Evolutionary conservation across 306 rosid species (phyloP).

Genomic region (Begonia masoniana): DNA sequence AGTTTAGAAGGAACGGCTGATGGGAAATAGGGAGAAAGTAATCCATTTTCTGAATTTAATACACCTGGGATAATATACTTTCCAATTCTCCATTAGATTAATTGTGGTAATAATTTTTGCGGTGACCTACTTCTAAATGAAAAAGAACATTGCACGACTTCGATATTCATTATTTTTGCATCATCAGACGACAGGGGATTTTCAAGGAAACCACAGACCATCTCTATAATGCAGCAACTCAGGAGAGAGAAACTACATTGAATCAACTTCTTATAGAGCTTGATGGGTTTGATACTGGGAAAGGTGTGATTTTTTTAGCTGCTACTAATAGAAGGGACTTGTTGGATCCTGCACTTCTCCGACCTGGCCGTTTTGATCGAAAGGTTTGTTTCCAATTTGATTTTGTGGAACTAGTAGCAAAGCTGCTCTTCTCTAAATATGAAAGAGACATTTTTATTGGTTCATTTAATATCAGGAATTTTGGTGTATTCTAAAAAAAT

Average conservation of each 20-base stretch:
- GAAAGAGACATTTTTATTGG: background rate
- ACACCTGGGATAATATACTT: too few species aligned
- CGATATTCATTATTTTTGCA: conserved; percentile 13
- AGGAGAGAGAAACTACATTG: conserved; percentile 98
- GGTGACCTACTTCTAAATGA: background rate
- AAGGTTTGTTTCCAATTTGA: conserved; percentile 52
- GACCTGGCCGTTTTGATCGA: conserved; percentile 98
- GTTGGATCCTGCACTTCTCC: conserved; percentile 97
- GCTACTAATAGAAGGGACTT: conserved; percentile 97
- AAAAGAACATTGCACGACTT: background rate
- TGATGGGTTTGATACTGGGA: conserved; percentile 98
- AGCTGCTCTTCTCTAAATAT: background rate
- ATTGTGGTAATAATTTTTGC: background rate
- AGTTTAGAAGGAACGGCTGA: too few species aligned
- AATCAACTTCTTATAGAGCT: conserved; percentile 93
- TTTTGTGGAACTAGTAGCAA: conserved; percentile 7
- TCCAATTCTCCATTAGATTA: too few species aligned
- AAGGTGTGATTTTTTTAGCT: conserved; percentile 93
- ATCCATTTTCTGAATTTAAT: too few species aligned
- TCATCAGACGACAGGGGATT: conserved; percentile 90
- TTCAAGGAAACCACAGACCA: conserved; percentile 70
- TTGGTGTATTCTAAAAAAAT: too few species aligned
- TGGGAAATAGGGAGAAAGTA: too few species aligned
- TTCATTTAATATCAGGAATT: too few species aligned
- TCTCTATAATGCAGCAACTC: conserved; percentile 87